A percentile compares a stretch with the other conserved stretches of the same genome.
Conservation (phyloP, 1,284 basidiomycete species). For the Earliella scabrosa region DNA sequence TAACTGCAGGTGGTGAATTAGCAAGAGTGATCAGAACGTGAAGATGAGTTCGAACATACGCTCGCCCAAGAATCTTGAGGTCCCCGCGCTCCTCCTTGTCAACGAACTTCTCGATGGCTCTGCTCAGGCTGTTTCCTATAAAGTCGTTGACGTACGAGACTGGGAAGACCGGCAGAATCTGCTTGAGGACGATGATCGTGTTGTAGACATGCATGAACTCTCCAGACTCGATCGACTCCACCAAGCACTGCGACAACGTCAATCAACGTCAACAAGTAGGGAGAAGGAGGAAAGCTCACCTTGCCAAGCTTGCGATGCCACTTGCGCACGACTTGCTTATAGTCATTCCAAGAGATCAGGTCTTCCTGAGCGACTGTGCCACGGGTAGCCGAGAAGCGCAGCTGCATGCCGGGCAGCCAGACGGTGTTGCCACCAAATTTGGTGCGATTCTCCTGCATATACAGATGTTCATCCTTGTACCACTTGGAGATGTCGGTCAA, state of each 20-base stretch:
- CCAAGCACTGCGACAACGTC: constrained; percentile 53
- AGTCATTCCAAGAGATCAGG: constrained; percentile 71
- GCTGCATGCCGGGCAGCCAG: constrained; percentile 69
- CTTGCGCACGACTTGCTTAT: constrained; percentile 76
- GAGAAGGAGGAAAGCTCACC: constrained; percentile 38
- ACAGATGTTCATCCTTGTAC: constrained; percentile 72
- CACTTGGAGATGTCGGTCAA: constrained; percentile 79
- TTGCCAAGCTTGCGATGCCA: constrained; percentile 80
- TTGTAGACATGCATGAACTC: constrained; percentile 98
- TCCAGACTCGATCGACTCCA: constrained; percentile 68
- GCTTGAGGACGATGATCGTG: constrained; percentile 86
- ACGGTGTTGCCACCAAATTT: constrained; percentile 68
- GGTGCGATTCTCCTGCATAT: constrained; percentile 66
- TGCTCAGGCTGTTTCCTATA: constrained; percentile 62
- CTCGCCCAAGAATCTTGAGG: constrained; percentile 79
- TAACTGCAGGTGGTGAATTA: too few species aligned
- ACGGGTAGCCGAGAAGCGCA: constrained; percentile 51
- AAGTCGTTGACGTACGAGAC: constrained; percentile 58
- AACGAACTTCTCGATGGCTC: constrained; percentile 69
- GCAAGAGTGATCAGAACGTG: background rate
- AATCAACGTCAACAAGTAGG: background rate
- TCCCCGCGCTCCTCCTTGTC: constrained; percentile 81
- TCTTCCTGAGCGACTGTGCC: constrained; percentile 48
- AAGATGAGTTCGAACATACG: constrained; percentile 49
- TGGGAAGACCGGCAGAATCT: constrained; percentile 89